Conservation (phyloP, 106 monocot species). For the Allium sativum region DNA sequence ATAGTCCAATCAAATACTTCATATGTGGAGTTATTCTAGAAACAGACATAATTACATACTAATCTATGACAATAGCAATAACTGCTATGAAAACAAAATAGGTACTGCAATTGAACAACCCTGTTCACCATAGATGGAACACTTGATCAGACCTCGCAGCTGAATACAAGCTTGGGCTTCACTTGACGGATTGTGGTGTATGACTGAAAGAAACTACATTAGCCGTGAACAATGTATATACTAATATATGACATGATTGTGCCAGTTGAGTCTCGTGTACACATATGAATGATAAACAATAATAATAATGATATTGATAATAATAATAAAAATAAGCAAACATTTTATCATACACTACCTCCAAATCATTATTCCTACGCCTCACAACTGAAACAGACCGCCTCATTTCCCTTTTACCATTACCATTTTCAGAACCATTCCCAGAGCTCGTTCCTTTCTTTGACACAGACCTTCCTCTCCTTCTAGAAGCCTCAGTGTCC, state of each 20-base stretch:
- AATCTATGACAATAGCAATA: no score
- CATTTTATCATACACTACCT: conserved; percentile 17
- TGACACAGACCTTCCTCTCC: conserved; percentile 66
- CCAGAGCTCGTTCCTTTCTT: conserved; percentile 14
- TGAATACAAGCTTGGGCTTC: no score
- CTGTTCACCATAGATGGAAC: no score
- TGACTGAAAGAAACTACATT: not conserved
- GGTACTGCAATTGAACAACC: no score
- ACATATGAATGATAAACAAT: not conserved
- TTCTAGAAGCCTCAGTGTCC: conserved; percentile 46
- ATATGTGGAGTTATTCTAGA: no score
- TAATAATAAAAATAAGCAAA: not conserved
- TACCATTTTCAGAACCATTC: conserved; percentile 3
- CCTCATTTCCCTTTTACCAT: conserved; percentile 19
- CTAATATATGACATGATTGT: not conserved
- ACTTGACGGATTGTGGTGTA: no score
- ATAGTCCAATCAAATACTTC: no score
- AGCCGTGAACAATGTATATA: not conserved
- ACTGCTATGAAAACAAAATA: no score
- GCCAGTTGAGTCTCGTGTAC: no score
- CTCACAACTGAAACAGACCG: conserved; percentile 36
- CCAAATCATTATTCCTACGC: conserved; percentile 12
- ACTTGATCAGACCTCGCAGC: no score
- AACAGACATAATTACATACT: no score
- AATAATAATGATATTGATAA: not conserved